Evolutionary conservation across 2,329 filamentous ascomycete genomes (phyloP).

Genomic region (Fusarium brevicatenulatum): DNA sequence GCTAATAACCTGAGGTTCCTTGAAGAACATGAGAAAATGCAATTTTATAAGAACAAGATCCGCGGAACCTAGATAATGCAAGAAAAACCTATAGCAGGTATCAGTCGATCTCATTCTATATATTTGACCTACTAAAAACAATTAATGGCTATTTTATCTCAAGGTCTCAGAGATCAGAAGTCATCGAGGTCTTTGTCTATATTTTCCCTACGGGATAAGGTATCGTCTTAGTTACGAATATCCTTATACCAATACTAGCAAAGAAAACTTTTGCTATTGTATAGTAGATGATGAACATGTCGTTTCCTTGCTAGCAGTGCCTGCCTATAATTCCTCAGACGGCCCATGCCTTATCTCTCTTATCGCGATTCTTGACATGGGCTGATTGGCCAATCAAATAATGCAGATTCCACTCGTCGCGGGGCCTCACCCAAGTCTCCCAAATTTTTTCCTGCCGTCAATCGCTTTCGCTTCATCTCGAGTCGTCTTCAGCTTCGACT

Average conservation of each 20-base stretch:
- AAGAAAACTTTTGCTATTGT: neutral
- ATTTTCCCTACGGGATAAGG: neutral
- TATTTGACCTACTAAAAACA: neutral
- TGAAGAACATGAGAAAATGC: neutral
- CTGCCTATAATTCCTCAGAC: neutral
- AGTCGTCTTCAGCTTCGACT: slow-evolving; percentile 31
- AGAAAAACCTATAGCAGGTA: neutral
- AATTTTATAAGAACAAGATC: neutral
- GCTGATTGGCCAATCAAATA: slow-evolving; percentile 37
- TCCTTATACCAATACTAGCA: neutral
- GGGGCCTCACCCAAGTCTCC: slow-evolving; percentile 37
- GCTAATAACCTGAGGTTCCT: neutral
- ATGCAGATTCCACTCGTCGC: slow-evolving; percentile 4
- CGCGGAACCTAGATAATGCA: neutral
- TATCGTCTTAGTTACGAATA: neutral
- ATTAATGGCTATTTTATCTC: neutral
- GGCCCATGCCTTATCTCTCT: slow-evolving; percentile 29
- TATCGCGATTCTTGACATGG: slow-evolving; percentile 14
- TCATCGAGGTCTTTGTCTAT: neutral
- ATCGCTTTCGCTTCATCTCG: slow-evolving; percentile 6
- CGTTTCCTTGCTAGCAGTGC: neutral
- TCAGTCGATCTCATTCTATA: neutral
- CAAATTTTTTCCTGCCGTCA: slow-evolving; percentile 43
- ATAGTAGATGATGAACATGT: neutral
- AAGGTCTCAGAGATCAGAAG: neutral